Evolutionary conservation across 2,329 filamentous ascomycete genomes (phyloP).

Genomic region (Venturia carpophila): DNA sequence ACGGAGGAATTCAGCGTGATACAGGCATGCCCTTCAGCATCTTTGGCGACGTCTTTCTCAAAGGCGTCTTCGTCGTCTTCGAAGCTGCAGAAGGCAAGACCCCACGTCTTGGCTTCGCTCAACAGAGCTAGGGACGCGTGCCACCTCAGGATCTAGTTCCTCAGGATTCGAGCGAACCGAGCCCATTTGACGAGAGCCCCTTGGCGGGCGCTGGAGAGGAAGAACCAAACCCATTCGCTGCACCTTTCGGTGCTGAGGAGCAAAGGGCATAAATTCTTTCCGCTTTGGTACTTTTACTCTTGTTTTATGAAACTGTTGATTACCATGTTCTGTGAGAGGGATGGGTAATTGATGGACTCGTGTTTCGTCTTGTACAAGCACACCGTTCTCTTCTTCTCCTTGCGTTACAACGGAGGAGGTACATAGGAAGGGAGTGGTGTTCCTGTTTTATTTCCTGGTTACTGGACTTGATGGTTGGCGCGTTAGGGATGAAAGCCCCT

Average conservation of each 20-base stretch:
- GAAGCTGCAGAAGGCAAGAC: conserved; percentile 40
- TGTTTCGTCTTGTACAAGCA: not conserved
- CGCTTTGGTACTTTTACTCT: not conserved
- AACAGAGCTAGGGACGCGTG: conserved; percentile 25
- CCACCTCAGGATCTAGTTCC: conserved; percentile 8
- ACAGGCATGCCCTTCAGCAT: conserved; percentile 55
- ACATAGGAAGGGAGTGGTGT: not conserved
- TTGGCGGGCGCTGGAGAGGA: not conserved
- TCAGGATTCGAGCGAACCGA: conserved; percentile 14
- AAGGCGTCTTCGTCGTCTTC: conserved; percentile 68
- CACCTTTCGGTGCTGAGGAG: not conserved
- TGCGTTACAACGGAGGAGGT: not conserved
- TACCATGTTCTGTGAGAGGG: not conserved
- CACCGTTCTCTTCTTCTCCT: not conserved
- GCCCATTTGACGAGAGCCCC: conserved; percentile 12
- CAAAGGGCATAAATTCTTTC: not conserved
- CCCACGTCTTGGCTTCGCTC: conserved; percentile 39
- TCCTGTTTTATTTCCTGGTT: conserved; percentile 5
- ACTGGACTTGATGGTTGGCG: conserved; percentile 5
- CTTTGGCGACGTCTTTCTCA: conserved; percentile 72
- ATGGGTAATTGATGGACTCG: not conserved
- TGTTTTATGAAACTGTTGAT: not conserved
- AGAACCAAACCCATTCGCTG: not conserved
- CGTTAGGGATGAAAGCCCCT: conserved; percentile 13
- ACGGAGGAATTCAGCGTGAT: conserved; percentile 65